Conservation (phyloP, 2,329 filamentous ascomycete species). For the Aspergillus sp. region DNA sequence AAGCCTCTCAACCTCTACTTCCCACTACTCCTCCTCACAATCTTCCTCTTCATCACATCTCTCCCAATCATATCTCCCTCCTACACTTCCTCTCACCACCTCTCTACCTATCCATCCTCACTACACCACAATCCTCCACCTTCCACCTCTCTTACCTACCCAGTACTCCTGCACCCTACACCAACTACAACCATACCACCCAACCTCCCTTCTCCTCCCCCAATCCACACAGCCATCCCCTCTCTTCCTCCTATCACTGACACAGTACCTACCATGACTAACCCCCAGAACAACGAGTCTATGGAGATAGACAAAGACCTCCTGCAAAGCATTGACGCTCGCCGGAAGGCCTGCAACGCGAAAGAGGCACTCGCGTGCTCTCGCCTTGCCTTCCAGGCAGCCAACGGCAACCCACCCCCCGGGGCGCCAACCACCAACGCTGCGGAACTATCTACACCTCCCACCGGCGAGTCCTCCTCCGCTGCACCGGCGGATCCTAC, state of each 20-base stretch:
- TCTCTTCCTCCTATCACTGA: too few relatives aligned
- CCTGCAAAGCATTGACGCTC: not conserved
- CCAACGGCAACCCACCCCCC: not conserved
- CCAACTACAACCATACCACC: not conserved
- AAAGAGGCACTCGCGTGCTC: not conserved
- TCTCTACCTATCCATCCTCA: not conserved
- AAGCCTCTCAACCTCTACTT: not conserved
- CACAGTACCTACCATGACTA: not conserved
- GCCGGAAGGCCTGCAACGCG: not conserved
- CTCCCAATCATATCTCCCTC: not conserved
- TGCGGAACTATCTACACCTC: too few relatives aligned
- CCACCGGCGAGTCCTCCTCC: too few relatives aligned
- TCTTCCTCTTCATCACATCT: not conserved
- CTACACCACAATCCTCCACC: not conserved
- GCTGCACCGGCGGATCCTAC: not conserved
- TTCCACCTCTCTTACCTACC: not conserved
- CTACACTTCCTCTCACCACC: not conserved
- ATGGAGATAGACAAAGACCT: not conserved
- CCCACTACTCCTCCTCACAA: not conserved
- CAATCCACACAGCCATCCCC: not conserved
- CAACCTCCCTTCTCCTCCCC: not conserved
- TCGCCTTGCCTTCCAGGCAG: not conserved
- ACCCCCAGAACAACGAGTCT: not conserved
- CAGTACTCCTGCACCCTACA: not conserved
- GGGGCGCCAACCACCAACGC: not conserved